A percentile compares a stretch with the other conserved stretches of the same genome.
phyloP scores from a whole-genome alignment of 2,329 filamentous ascomycete species.

The Lanzia echinophila region DNA sequence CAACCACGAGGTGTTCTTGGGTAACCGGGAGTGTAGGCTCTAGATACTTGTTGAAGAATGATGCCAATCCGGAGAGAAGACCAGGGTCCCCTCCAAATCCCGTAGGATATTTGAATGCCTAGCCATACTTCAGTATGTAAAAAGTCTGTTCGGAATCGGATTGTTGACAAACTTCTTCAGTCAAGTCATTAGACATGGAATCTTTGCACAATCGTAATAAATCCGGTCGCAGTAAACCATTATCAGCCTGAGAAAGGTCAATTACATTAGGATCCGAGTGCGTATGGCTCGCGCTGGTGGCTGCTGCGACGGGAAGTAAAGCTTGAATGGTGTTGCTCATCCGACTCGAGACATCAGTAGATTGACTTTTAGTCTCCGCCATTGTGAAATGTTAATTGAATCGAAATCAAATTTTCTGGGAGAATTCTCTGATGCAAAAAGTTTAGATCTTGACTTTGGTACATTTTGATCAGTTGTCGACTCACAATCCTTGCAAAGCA shows the following conservation, averaged over 20 bases:
- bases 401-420: no score
- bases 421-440: no score
- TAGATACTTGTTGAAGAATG: background rate
- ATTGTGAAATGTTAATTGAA: no score
- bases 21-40: background rate
- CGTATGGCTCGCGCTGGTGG: background rate
- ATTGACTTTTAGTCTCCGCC: background rate
- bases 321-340: background rate
- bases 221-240: background rate
- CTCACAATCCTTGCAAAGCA: no score
- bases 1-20: background rate
- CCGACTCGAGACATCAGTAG: background rate
- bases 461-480: no score
- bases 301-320: background rate
- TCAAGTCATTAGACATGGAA: background rate
- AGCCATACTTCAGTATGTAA: no score
- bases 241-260: background rate
- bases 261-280: background rate
- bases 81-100: background rate
- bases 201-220: background rate
- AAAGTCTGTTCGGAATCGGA: no score
- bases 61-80: background rate
- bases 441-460: no score
- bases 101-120: background rate
- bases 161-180: background rate